These are phyloP conservation scores for Starmerella potacharoeniae DNA, from an alignment of 805 yeast genomes.

Conservation along the genomic window DNA sequence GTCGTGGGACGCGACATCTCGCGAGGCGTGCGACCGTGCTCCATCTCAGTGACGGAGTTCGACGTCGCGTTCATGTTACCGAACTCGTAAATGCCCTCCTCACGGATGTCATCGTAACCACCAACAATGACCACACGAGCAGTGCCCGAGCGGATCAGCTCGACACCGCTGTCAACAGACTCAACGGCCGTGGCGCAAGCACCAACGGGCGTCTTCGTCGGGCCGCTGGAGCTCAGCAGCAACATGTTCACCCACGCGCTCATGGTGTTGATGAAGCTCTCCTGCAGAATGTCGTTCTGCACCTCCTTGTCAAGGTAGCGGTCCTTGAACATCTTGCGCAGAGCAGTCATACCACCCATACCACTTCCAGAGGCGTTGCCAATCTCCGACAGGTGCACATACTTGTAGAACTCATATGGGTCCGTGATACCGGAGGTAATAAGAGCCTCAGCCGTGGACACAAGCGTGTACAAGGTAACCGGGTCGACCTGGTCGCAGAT, in stretches of 20 bases:
- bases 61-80: constrained; percentile 99
- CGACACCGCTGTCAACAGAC: constrained; percentile 92
- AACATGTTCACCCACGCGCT: constrained; percentile 99
- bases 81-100: constrained; percentile 95
- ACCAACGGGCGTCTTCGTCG: constrained; percentile 98
- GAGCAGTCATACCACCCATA: constrained; percentile 98
- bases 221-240: constrained; percentile 93
- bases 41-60: constrained; percentile 75
- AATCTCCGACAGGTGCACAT: constrained; percentile 94
- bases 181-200: constrained; percentile 99
- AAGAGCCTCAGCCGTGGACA: constrained; percentile 90
- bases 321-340: constrained; percentile 96
- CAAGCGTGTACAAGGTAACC: constrained; percentile 82
- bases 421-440: constrained; percentile 91
- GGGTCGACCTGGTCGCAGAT: constrained; percentile 92
- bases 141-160: constrained; percentile 82
- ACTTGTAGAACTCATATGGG: constrained; percentile 96
- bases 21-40: constrained; percentile 91
- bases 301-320: constrained; percentile 88
- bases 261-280: constrained; percentile 97
- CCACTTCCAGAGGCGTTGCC: constrained; percentile 99
- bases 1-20: constrained; percentile 99
- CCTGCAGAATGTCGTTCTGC: constrained; percentile 94
- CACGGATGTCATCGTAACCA: constrained; percentile 99
- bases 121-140: constrained; percentile 96